Evolutionary conservation across 2,329 filamentous ascomycete genomes (phyloP), one percentile per base, ranked within the genome.

Genomic region (Arachnopeziza araneosa): DNA sequence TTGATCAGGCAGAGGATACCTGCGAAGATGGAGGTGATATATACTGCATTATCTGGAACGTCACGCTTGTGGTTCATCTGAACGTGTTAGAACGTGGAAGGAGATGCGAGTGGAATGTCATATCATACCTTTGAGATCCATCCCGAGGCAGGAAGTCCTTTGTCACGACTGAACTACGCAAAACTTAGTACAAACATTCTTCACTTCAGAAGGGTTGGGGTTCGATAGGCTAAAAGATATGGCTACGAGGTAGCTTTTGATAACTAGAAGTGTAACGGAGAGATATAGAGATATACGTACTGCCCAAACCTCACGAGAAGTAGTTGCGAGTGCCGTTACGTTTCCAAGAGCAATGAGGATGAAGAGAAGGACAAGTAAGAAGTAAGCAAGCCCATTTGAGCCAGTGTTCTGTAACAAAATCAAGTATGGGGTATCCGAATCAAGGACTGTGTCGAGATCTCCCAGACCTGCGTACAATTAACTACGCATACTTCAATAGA

Each of bases 291-390:
- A 32, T 44, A 44, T 17, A 44, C 36, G 10, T 44, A 44, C 36
- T 3, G 77, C 76, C 68, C 73, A 79, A 10, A 75, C 67, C 60
- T 76, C 73, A 10, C 76, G 69, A 60, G 65, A 74, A 58, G 72
- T 70, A 63, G 65, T 73, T 56, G 66, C 73, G 59, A 70, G 68
- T 36, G 73, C 71, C 19, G 74, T 71, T 44, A 79, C 72, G 49
- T 74, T 75, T 21, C 72, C 74, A 55, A 73, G 73, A 50, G 75
- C 72, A 1, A 74, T 67, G 1, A 78, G 66, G 7, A 75, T 65
- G 36, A 75, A 71, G 7, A 81, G 72, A 8, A 80, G 72, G 1
- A 76, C 73, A 0, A 76, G 73, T 72, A 84, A 78, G 8, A 76
- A 74, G 6, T 76, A 78, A 1, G 79, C 77, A 1, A 76, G 77